These are phyloP conservation scores for Xylaria sp. DNA, from an alignment of 2,329 filamentous ascomycete species.

Conservation along the genomic window DNA sequence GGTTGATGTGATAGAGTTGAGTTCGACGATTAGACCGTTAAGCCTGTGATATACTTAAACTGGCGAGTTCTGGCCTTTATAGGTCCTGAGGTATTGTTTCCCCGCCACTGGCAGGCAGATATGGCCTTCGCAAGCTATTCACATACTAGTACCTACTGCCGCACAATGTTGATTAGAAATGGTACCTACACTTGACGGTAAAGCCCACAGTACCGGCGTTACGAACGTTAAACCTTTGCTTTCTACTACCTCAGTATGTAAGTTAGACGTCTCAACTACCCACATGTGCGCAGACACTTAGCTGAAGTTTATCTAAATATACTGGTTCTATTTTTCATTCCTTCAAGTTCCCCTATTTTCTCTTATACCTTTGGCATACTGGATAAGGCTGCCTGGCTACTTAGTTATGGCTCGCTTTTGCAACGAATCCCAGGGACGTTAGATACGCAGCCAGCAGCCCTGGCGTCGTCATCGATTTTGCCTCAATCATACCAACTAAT, in stretches of 20 bases:
- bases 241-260: not conserved
- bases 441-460: conserved; percentile 7
- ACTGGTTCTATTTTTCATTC: not conserved
- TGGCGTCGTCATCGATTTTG: conserved; percentile 29
- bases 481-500: not conserved
- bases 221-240: not conserved
- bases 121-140: conserved; percentile 30
- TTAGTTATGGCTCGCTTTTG: not conserved
- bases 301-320: not conserved
- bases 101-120: conserved; percentile 37
- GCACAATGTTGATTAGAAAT: conserved; percentile 20
- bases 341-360: not conserved
- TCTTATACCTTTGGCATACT: not conserved
- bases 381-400: conserved; percentile 8
- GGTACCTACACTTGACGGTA: too few species aligned
- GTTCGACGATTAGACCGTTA: not conserved
- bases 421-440: not conserved
- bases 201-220: too few species aligned
- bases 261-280: too few species aligned
- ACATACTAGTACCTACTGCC: not conserved
- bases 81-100: not conserved
- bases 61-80: not conserved
- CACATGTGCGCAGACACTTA: not conserved
- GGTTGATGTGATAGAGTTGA: not conserved
- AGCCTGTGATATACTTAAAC: conserved; percentile 5